Evolutionary conservation across 2,329 filamentous ascomycete species (phyloP).

Genomic region (Aspergillus hiratsukae): DNA sequence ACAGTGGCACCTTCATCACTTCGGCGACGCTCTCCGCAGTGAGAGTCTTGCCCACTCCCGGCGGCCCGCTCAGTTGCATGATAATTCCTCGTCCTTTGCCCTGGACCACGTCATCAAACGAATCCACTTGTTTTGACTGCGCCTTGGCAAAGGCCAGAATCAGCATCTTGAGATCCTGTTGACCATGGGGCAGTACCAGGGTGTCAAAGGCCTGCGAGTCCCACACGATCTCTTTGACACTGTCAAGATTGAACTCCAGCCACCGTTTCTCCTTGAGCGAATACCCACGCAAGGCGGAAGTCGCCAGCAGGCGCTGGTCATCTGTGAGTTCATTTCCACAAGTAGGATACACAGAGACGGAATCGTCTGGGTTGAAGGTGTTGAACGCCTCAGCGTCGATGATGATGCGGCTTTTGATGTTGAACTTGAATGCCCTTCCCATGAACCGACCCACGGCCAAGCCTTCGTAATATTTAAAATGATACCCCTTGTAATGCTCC

Average conservation of each 20-base stretch:
- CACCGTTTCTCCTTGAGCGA: conserved; percentile 39
- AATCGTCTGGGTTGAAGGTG: conserved; percentile 42
- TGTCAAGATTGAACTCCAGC: conserved; percentile 35
- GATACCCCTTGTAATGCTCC: conserved; percentile 45
- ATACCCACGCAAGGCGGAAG: conserved; percentile 46
- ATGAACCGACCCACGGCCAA: conserved; percentile 30
- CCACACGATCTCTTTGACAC: conserved; percentile 42
- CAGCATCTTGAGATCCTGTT: conserved; percentile 40
- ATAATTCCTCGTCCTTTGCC: conserved; percentile 52
- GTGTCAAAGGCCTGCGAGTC: conserved; percentile 43
- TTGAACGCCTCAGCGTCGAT: conserved; percentile 50
- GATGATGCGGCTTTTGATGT: conserved; percentile 47
- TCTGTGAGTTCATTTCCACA: conserved; percentile 31
- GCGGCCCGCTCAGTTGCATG: conserved; percentile 48
- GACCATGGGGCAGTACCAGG: conserved; percentile 44
- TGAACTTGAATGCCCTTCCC: conserved; percentile 20
- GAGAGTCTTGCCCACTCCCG: conserved; percentile 53
- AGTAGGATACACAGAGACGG: conserved; percentile 18
- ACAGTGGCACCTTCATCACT: conserved; percentile 48
- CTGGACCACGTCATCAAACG: conserved; percentile 49
- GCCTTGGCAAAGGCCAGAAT: conserved; percentile 45
- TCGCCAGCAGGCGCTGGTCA: conserved; percentile 40
- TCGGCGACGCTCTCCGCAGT: conserved; percentile 50
- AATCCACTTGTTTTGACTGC: conserved; percentile 35
- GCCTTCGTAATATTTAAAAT: conserved; percentile 50